A percentile compares a stretch with the other conserved stretches of the same genome.
Conservation (phyloP, 306 rosid genomes). For the Lathyrus oleraceus region DNA sequence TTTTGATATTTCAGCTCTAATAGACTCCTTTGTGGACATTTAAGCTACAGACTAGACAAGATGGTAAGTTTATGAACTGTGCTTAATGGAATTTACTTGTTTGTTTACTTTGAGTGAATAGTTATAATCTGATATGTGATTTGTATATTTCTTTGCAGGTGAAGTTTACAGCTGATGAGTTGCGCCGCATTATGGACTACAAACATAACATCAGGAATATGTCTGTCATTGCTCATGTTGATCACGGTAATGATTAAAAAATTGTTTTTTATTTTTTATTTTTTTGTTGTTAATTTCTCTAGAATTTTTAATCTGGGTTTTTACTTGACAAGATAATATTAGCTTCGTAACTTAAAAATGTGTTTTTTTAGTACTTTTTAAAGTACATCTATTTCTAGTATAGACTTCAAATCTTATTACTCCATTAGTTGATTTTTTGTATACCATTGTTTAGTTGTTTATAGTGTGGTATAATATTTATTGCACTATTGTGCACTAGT, state of each 20-base stretch:
- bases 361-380: conserved; percentile 2
- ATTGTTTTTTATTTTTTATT: not conserved
- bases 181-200: conserved; percentile 81
- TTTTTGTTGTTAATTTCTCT: not conserved
- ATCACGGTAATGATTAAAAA: conserved; percentile 54
- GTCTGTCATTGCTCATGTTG: conserved; percentile 95
- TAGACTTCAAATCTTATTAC: too few species aligned
- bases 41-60: conserved; percentile 45
- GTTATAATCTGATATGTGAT: conserved; percentile 15
- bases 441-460: not conserved
- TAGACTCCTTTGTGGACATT: conserved; percentile 13
- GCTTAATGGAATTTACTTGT: not conserved
- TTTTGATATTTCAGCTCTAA: conserved; percentile 22
- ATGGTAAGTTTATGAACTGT: conserved; percentile 48
- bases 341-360: too few species aligned
- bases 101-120: not conserved
- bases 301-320: not conserved
- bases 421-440: not conserved
- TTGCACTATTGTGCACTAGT: not conserved
- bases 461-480: too few species aligned
- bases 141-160: conserved; percentile 53
- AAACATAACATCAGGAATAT: conserved; percentile 91
- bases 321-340: not conserved
- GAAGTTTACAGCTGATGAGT: conserved; percentile 95
- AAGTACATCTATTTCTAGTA: not conserved